phyloP scores from a whole-genome alignment of 2,329 filamentous ascomycete species.

The Fusarium bactridioides region DNA sequence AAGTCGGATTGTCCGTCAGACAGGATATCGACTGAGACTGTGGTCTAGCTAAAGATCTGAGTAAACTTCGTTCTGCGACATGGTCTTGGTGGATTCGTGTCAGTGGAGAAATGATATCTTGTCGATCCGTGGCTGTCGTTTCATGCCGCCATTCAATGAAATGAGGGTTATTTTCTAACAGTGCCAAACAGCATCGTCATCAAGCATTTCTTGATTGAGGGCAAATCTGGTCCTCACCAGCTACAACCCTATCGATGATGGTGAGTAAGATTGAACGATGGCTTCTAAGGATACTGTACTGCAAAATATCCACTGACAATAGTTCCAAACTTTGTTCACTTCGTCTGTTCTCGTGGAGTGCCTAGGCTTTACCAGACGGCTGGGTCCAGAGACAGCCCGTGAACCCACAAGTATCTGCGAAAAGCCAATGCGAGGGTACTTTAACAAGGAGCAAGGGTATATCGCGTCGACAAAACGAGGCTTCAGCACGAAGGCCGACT shows the following conservation, averaged over 20 bases:
- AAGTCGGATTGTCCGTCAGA: background rate
- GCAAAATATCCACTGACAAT: background rate
- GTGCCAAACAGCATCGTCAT: background rate
- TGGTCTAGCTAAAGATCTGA: background rate
- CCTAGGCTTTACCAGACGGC: slow-evolving; percentile 14
- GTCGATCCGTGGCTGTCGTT: background rate
- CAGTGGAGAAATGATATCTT: slow-evolving; percentile 3
- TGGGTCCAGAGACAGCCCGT: slow-evolving; percentile 15
- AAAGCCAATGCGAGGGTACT: background rate
- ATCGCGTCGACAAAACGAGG: slow-evolving; percentile 11
- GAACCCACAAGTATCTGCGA: background rate
- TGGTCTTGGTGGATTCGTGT: background rate
- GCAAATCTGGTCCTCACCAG: background rate
- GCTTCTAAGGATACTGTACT: background rate
- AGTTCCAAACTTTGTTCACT: slow-evolving; percentile 1
- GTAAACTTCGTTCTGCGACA: background rate
- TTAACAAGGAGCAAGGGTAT: slow-evolving; percentile 1
- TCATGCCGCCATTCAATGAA: background rate
- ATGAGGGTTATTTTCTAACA: background rate
- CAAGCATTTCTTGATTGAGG: background rate
- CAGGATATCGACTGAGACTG: background rate
- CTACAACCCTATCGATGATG: background rate
- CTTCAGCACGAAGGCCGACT: slow-evolving; percentile 16
- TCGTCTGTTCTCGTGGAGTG: background rate
- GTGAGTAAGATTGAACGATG: background rate